Conservation (phyloP, 208 protist species). For the Herpetomonas tarakana region DNA sequence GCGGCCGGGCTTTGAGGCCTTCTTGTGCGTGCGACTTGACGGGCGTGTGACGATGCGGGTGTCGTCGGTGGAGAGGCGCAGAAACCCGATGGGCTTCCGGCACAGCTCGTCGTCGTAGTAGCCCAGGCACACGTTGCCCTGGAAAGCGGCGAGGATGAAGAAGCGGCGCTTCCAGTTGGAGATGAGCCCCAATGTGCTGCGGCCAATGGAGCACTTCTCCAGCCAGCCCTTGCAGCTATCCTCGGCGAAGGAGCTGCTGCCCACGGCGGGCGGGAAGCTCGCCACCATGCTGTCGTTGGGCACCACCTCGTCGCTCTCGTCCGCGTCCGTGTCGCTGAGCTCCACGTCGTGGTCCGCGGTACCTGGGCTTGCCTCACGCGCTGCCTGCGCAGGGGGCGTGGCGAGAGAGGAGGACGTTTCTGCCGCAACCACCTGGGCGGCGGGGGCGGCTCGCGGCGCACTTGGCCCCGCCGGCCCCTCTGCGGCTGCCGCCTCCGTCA, state of each 20-base stretch:
- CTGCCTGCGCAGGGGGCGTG: no score
- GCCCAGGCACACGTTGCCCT: slow-evolving; percentile 31
- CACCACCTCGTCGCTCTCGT: neutral
- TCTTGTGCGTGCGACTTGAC: slow-evolving; percentile 47
- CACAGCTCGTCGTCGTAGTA: slow-evolving; percentile 62
- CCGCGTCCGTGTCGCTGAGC: neutral
- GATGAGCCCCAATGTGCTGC: slow-evolving; percentile 27
- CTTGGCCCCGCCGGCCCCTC: no score
- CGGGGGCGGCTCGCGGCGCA: no score
- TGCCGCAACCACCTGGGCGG: no score
- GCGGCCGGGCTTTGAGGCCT: slow-evolving; percentile 38
- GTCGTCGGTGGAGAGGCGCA: slow-evolving; percentile 35
- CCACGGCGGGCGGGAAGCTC: neutral
- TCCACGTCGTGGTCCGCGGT: neutral
- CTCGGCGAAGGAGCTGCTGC: neutral
- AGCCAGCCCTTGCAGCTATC: slow-evolving; percentile 52
- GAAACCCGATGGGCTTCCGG: slow-evolving; percentile 33
- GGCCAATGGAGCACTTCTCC: slow-evolving; percentile 59
- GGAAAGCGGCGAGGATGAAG: slow-evolving; percentile 45
- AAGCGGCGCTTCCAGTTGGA: slow-evolving; percentile 58
- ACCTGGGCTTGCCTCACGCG: no score
- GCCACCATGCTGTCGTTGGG: neutral
- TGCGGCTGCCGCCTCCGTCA: neutral
- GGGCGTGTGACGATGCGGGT: slow-evolving; percentile 55
- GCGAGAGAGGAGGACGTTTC: no score